Evolutionary conservation across 169 alveolate species (phyloP).

Genomic region (Eimeria falciformis): DNA sequence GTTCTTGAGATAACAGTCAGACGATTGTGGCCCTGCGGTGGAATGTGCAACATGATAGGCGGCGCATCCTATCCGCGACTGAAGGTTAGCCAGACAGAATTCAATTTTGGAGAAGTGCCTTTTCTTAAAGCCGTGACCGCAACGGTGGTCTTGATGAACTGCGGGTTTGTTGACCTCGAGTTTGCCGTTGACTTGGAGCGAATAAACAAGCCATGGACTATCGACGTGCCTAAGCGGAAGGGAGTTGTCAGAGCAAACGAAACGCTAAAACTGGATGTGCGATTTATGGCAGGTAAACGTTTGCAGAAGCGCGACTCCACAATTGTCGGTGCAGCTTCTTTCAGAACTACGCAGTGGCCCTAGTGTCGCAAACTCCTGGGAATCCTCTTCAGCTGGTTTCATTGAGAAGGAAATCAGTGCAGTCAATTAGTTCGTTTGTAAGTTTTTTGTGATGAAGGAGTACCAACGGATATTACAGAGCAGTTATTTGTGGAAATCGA

Average conservation of each 20-base stretch:
- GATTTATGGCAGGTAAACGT: slow-evolving; percentile 87
- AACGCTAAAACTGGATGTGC: slow-evolving; percentile 87
- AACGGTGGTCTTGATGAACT: slow-evolving; percentile 90
- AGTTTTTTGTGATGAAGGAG: slow-evolving; percentile 62
- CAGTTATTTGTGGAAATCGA: slow-evolving; percentile 92
- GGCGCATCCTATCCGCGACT: slow-evolving; percentile 85
- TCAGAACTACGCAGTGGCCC: no score
- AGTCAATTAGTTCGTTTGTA: no score
- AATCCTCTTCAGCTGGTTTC: no score
- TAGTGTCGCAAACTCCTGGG: no score
- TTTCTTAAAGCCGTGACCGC: slow-evolving; percentile 56
- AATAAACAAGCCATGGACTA: slow-evolving; percentile 88
- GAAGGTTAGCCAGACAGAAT: slow-evolving; percentile 87
- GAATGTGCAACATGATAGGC: not conserved
- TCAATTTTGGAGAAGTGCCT: slow-evolving; percentile 92
- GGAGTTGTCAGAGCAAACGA: slow-evolving; percentile 93
- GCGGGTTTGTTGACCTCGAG: slow-evolving; percentile 93
- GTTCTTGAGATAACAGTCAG: no score
- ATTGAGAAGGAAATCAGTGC: no score
- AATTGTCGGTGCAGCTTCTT: no score
- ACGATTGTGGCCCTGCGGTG: no score
- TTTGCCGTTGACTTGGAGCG: slow-evolving; percentile 88
- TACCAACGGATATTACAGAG: slow-evolving; percentile 82
- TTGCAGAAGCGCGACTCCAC: no score
- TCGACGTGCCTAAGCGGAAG: slow-evolving; percentile 89